Evolutionary conservation across 208 protist species (phyloP), one percentile per base, ranked within the genome.

Genomic region (Trypanosoma brucei): DNA sequence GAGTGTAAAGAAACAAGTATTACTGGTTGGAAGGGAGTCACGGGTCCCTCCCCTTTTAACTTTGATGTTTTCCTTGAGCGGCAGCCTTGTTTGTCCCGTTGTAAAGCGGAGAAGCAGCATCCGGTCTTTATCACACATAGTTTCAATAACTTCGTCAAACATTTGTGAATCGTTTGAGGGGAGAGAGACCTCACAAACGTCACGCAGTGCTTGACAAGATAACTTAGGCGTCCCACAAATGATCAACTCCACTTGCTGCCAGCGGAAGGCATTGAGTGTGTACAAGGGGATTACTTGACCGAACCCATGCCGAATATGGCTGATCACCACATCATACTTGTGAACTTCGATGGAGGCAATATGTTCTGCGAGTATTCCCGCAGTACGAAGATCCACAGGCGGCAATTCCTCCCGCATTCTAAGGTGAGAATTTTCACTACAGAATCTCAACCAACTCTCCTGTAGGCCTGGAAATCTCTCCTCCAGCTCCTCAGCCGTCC

Each of bases 1-100:
- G 30, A 98, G 77, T 1, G 83, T 93, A 60, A 97, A 98, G 73
- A 98, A 98, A 73, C 96, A 98, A 22, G 96, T 98, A 62, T 86
- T 85, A 55, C 89, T 92, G 0, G 91, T 90, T 33, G 95, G 94
- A 35, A 98, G 74, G 31, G 86, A 83, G 52, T 97, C 78, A 49
- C 72, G 84, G 36, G 55, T 70, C 13, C 78, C 78, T 62, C 72
- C 79, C 50, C 79, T 76, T 54, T 91, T 83, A 52, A 97, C 87
- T 65, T 95, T 96, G 39, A 97, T 96, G 37, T 70, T 68, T 0
- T 83, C 78, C 61, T 84, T 88, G 11, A 96, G 67, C 44, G 91
- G 91, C 9, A 96, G 73, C 3, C 91, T 76, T 11, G 82, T 88
- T 76, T 94, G 91, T 4, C 91, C 91, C 0, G 91, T 96, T 22